A percentile compares a stretch with the other conserved stretches of the same genome.
Conservation (phyloP, 2,329 filamentous ascomycete species). For the Knufia petricola region DNA sequence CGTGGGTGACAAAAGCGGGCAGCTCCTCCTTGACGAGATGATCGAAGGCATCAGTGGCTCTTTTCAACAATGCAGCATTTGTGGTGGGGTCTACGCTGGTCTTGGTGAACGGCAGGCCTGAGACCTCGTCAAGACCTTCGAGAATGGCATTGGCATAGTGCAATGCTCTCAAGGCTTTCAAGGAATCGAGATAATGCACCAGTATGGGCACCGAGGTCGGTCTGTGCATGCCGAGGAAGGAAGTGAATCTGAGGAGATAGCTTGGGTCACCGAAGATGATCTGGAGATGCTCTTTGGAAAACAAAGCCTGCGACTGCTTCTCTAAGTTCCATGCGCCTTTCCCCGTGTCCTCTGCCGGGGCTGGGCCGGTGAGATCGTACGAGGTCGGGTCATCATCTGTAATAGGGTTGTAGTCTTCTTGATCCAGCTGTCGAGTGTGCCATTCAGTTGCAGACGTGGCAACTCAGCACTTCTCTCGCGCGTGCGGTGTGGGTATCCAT, state of each 20-base stretch:
- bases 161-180: constrained; percentile 62
- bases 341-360: constrained; percentile 20
- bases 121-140: constrained; percentile 48
- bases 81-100: constrained; percentile 42
- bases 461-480: neutral
- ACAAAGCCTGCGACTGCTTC: constrained; percentile 53
- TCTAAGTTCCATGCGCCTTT: constrained; percentile 46
- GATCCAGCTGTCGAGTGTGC: neutral
- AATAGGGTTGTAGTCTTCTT: constrained; percentile 12
- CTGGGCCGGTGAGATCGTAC: constrained; percentile 30
- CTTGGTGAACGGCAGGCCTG: constrained; percentile 47
- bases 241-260: constrained; percentile 55
- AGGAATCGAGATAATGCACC: constrained; percentile 61
- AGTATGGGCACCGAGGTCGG: constrained; percentile 56
- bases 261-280: constrained; percentile 56
- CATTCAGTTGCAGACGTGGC: constrained; percentile 10
- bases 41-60: constrained; percentile 56
- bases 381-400: constrained; percentile 27
- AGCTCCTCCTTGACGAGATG: constrained; percentile 57
- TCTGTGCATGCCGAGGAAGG: constrained; percentile 52
- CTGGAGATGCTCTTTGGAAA: constrained; percentile 55
- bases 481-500: too few species aligned
- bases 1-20: constrained; percentile 61
- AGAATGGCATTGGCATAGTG: constrained; percentile 61
- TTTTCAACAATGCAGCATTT: constrained; percentile 52